phyloP scores from a whole-genome alignment of 208 protist species.

The Leishmania arabica region DNA sequence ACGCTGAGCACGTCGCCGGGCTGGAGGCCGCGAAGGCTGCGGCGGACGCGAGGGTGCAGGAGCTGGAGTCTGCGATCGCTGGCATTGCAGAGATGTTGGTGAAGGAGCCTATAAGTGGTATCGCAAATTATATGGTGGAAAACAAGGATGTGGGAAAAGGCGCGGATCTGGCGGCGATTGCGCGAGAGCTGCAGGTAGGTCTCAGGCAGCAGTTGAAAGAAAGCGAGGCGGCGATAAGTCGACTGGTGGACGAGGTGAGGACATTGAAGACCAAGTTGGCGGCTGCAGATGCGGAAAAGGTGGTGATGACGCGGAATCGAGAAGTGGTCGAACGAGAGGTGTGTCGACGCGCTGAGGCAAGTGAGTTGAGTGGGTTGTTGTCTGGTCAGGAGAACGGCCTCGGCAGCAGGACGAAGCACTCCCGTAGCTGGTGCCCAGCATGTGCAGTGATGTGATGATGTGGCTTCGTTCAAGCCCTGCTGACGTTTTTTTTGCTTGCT shows the following conservation, averaged over 20 bases:
- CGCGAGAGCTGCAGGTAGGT: background rate
- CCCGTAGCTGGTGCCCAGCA: background rate
- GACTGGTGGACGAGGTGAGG: background rate
- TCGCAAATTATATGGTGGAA: background rate
- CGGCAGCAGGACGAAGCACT: background rate
- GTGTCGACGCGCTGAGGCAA: conserved; percentile 6
- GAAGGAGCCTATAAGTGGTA: background rate
- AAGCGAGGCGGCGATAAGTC: background rate
- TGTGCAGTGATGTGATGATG: conserved; percentile 21
- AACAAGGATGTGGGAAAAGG: background rate
- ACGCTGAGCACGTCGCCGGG: background rate
- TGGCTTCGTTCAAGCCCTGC: background rate
- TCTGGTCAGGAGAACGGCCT: background rate
- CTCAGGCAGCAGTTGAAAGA: background rate
- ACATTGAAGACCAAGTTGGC: background rate
- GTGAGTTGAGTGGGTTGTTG: conserved; percentile 22
- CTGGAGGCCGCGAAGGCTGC: conserved; percentile 13
- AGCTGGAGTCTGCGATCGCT: background rate
- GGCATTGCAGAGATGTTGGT: background rate
- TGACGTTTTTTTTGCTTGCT: background rate
- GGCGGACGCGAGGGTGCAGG: conserved; percentile 1
- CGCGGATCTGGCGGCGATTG: background rate
- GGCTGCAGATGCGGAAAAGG: background rate
- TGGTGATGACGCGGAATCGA: background rate
- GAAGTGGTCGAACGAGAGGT: conserved; percentile 15